These are phyloP conservation scores for Claviceps humidiphila DNA, from an alignment of 2,329 filamentous ascomycete species.

Conservation along the genomic window DNA sequence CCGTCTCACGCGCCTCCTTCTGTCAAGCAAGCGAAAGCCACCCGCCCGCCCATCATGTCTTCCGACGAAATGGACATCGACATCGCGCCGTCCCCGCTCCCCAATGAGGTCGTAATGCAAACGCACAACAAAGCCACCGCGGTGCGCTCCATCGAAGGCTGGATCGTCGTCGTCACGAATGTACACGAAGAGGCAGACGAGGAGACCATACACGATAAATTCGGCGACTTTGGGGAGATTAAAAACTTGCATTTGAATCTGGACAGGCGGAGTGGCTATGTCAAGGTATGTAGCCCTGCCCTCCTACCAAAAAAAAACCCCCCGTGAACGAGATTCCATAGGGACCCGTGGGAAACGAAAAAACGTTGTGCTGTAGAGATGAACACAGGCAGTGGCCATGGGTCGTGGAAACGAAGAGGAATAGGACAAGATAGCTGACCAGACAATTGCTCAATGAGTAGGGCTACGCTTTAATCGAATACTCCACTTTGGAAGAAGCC, in stretches of 20 bases:
- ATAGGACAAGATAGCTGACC: background rate
- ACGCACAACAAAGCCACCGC: constrained; percentile 64
- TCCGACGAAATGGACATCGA: constrained; percentile 50
- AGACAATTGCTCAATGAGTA: constrained; percentile 18
- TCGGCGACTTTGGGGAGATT: constrained; percentile 74
- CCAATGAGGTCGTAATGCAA: constrained; percentile 51
- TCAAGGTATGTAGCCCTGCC: constrained; percentile 46
- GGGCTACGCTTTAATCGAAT: constrained; percentile 80
- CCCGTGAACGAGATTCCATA: background rate
- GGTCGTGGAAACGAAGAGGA: too few species aligned
- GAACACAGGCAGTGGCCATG: too few species aligned
- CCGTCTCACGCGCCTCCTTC: background rate
- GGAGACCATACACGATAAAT: constrained; percentile 68
- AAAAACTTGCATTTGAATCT: constrained; percentile 79
- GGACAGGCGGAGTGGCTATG: constrained; percentile 70
- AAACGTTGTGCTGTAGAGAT: too few species aligned
- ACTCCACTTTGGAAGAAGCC: constrained; percentile 64
- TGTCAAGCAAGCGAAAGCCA: background rate
- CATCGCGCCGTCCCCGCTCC: constrained; percentile 24
- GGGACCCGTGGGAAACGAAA: background rate
- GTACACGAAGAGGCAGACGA: constrained; percentile 80
- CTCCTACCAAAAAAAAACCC: too few species aligned
- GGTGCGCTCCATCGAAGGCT: constrained; percentile 77
- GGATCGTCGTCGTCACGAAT: constrained; percentile 79
- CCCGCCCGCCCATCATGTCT: constrained; percentile 26